A percentile compares a stretch with the other conserved stretches of the same genome.
phyloP scores from a whole-genome alignment of 495 filamentous ascomycete species.

The Acidiella bohemica region DNA sequence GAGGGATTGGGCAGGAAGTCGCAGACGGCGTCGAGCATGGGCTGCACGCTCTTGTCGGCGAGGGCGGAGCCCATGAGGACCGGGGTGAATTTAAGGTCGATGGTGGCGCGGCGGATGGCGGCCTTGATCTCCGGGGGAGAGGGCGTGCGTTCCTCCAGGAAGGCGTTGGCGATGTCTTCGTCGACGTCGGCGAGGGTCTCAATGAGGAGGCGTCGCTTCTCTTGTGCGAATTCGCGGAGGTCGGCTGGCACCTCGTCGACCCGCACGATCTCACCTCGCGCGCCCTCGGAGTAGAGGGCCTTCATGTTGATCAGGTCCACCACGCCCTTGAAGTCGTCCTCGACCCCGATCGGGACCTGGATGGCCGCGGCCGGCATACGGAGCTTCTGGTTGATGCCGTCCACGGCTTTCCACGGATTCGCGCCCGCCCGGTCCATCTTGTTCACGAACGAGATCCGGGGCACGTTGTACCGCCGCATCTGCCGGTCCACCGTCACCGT shows the following conservation, averaged over 20 bases:
- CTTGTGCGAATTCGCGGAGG: slow-evolving; percentile 55
- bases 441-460: slow-evolving; percentile 90
- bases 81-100: slow-evolving; percentile 79
- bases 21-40: slow-evolving; percentile 92
- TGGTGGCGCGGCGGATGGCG: slow-evolving; percentile 80
- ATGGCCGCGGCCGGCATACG: slow-evolving; percentile 84
- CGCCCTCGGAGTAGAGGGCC: slow-evolving; percentile 79
- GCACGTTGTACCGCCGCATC: slow-evolving; percentile 97
- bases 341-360: slow-evolving; percentile 87
- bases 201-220: slow-evolving; percentile 73
- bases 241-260: slow-evolving; percentile 71
- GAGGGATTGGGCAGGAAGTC: slow-evolving; percentile 91
- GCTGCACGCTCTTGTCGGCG: slow-evolving; percentile 89
- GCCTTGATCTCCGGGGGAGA: slow-evolving; percentile 68
- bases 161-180: slow-evolving; percentile 94
- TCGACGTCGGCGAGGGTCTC: slow-evolving; percentile 96
- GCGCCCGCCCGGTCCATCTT: slow-evolving; percentile 99
- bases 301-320: slow-evolving; percentile 90
- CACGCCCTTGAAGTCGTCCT: slow-evolving; percentile 87
- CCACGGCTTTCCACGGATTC: slow-evolving; percentile 94
- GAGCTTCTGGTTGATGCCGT: slow-evolving; percentile 92
- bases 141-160: slow-evolving; percentile 73
- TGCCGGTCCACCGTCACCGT: slow-evolving; percentile 97
- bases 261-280: slow-evolving; percentile 56
- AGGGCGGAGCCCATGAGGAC: slow-evolving; percentile 94